phyloP scores from a whole-genome alignment of 75 land plant species.

The Isoetes taiwanensis region DNA sequence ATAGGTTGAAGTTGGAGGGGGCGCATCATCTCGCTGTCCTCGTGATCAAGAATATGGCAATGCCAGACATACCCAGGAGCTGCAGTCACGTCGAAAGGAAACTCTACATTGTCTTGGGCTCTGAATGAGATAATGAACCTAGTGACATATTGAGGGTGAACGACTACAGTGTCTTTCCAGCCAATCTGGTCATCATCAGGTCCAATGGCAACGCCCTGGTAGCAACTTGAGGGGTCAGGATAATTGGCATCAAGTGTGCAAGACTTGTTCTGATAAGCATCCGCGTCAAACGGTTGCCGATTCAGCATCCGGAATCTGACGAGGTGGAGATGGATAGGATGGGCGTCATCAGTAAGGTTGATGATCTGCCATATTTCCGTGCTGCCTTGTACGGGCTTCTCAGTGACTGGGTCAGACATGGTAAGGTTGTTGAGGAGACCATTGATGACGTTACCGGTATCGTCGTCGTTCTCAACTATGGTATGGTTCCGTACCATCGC shows the following conservation, averaged over 20 bases:
- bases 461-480: conserved; percentile 5
- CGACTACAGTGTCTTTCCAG: conserved; percentile 17
- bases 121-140: too few relatives aligned
- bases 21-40: conserved; percentile 39
- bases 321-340: conserved; percentile 24
- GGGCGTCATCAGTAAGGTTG: conserved; percentile 12
- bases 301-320: conserved; percentile 11
- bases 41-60: conserved; percentile 30
- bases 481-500: too few relatives aligned
- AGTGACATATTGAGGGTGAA: not conserved
- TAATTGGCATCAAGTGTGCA: too few relatives aligned
- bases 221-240: not conserved
- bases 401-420: conserved; percentile 9
- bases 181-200: conserved; percentile 9
- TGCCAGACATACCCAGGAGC: too few relatives aligned
- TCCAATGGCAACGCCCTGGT: not conserved
- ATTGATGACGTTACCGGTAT: not conserved
- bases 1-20: too few relatives aligned
- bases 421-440: not conserved
- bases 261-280: too few relatives aligned
- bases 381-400: not conserved
- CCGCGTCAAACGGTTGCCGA: not conserved
- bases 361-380: conserved; percentile 13
- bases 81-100: too few relatives aligned
- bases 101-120: too few relatives aligned